These are phyloP conservation scores for Zygoascus sp. DNA, from an alignment of 1,139 yeast species.

Conservation along the genomic window DNA sequence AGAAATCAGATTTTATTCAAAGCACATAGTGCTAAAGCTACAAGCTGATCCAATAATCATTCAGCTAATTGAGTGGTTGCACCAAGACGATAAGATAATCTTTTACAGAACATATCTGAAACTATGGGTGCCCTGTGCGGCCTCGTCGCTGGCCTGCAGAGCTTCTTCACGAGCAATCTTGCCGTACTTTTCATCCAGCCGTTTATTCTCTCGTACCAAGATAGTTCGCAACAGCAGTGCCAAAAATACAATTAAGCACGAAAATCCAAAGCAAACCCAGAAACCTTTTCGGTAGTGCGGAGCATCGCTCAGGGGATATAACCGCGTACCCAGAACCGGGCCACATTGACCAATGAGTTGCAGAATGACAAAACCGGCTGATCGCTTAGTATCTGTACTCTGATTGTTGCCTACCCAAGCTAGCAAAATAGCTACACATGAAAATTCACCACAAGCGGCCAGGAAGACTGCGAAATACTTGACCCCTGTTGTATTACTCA, in stretches of 20 bases:
- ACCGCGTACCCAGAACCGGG: constrained; percentile 32
- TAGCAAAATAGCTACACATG: constrained; percentile 30
- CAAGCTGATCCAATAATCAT: too few relatives aligned
- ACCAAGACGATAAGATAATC: too few relatives aligned
- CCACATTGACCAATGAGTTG: constrained; percentile 35
- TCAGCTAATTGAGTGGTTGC: too few relatives aligned
- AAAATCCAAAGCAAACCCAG: constrained; percentile 28
- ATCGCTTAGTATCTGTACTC: constrained; percentile 31
- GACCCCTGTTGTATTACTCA: constrained; percentile 25
- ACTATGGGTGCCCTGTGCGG: constrained; percentile 5
- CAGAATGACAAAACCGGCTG: constrained; percentile 30
- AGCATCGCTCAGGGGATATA: constrained; percentile 31
- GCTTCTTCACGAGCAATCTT: constrained; percentile 10
- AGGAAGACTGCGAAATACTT: constrained; percentile 33
- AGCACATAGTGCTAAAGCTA: too few relatives aligned
- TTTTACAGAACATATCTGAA: constrained; percentile 9
- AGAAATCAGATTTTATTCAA: too few relatives aligned
- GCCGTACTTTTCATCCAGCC: constrained; percentile 27
- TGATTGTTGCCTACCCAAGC: constrained; percentile 35
- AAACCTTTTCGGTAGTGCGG: constrained; percentile 32
- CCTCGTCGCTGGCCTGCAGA: constrained; percentile 6
- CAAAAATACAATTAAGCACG: constrained; percentile 20
- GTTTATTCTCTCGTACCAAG: constrained; percentile 23
- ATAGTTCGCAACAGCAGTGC: constrained; percentile 23
- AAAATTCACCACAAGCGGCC: constrained; percentile 33